Conservation (phyloP, 1,284 basidiomycete genomes). For the Cystobasidiaceae sp. region DNA sequence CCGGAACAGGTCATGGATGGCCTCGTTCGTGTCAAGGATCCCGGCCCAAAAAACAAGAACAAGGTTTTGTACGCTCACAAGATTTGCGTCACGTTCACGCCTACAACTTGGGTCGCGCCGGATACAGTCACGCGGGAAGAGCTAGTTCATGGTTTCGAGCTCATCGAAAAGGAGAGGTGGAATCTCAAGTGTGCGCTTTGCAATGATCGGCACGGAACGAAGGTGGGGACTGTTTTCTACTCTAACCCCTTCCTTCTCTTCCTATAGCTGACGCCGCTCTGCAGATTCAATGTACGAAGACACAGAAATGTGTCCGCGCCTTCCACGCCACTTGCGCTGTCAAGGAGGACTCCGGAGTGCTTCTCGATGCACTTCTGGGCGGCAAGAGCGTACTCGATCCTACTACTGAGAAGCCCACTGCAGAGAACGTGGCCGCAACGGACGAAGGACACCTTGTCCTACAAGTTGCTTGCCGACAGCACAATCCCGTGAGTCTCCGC, state of each 20-base stretch:
- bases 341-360: conserved; percentile 55
- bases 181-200: conserved; percentile 60
- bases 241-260: conserved; percentile 10
- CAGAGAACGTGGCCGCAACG: not conserved
- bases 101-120: conserved; percentile 41
- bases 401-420: not conserved
- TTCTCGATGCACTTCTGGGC: conserved; percentile 61
- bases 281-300: conserved; percentile 42
- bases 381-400: conserved; percentile 52
- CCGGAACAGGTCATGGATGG: conserved; percentile 41
- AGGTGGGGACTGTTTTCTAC: not conserved
- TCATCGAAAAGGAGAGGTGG: conserved; percentile 83
- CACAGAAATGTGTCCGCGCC: conserved; percentile 62
- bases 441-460: conserved; percentile 23
- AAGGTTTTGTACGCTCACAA: conserved; percentile 46
- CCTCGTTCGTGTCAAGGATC: conserved; percentile 34
- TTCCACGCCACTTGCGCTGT: conserved; percentile 89
- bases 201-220: conserved; percentile 22
- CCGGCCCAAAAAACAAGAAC: conserved; percentile 33
- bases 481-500: conserved; percentile 18
- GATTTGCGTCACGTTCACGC: conserved; percentile 29
- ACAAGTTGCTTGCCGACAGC: conserved; percentile 28
- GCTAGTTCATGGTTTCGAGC: conserved; percentile 72
- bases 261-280: not conserved
- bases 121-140: conserved; percentile 46